A percentile compares a stretch with the other conserved stretches of the same genome.
Evolutionary conservation across 306 rosid genomes (phyloP).

Genomic region (Glycine soja): DNA sequence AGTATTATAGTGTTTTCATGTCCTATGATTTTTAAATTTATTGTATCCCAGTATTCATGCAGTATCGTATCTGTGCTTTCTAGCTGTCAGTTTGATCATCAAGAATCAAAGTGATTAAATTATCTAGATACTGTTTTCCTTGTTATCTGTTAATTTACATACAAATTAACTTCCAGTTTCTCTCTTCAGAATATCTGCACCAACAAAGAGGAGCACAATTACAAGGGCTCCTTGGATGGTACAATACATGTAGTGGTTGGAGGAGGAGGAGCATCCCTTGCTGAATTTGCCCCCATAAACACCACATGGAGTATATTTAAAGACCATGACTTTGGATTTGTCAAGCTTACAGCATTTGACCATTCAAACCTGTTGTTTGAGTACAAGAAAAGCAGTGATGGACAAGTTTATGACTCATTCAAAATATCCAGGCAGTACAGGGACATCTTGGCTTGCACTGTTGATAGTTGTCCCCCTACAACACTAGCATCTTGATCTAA

Average conservation of each 20-base stretch:
- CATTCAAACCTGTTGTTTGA: constrained; percentile 90
- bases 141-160: not conserved
- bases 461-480: constrained; percentile 70
- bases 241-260: constrained; percentile 94
- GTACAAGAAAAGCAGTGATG: constrained; percentile 95
- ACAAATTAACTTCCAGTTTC: constrained; percentile 35
- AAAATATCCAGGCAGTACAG: constrained; percentile 75
- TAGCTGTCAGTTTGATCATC: constrained; percentile 18
- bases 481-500: constrained; percentile 71
- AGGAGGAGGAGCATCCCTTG: constrained; percentile 90
- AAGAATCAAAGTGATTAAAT: too few relatives aligned
- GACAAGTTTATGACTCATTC: constrained; percentile 83
- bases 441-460: constrained; percentile 84
- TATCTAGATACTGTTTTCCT: constrained; percentile 12
- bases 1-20: not conserved
- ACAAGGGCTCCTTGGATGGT: constrained; percentile 79
- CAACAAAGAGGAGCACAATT: constrained; percentile 67
- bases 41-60: not conserved
- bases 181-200: constrained; percentile 79
- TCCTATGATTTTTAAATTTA: not conserved
- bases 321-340: constrained; percentile 85
- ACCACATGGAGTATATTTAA: constrained; percentile 83
- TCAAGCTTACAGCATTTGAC: constrained; percentile 85
- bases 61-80: not conserved
- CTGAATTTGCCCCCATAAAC: constrained; percentile 67